Conservation (phyloP, 2,329 filamentous ascomycete species). For the Coleophoma eucalyptorum region DNA sequence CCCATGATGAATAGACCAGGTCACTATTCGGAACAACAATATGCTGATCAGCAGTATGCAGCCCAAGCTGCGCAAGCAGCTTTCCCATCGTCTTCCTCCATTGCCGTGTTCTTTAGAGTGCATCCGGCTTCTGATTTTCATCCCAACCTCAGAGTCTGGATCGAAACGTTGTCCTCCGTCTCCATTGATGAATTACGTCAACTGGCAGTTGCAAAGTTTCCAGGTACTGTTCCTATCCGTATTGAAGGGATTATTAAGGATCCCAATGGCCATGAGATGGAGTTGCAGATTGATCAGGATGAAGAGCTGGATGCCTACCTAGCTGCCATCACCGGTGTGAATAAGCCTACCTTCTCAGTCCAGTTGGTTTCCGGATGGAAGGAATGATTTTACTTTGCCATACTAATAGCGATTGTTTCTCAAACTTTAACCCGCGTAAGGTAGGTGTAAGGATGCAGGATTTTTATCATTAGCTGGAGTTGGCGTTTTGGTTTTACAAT, state of each 20-base stretch:
- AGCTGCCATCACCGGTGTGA: constrained; percentile 39
- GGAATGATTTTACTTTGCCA: constrained; percentile 4
- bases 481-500: too few relatives aligned
- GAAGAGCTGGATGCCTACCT: constrained; percentile 71
- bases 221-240: constrained; percentile 52
- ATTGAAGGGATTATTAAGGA: constrained; percentile 66
- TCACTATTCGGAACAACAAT: constrained; percentile 24
- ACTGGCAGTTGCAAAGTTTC: constrained; percentile 57
- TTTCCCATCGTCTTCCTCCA: constrained; percentile 31
- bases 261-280: constrained; percentile 49
- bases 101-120: constrained; percentile 67
- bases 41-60: constrained; percentile 28
- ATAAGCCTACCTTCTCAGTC: constrained; percentile 27
- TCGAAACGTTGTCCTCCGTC: constrained; percentile 51
- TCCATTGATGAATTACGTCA: constrained; percentile 60
- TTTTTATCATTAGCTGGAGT: too few relatives aligned
- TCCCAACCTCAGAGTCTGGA: constrained; percentile 54
- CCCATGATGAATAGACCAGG: constrained; percentile 29
- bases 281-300: constrained; percentile 64
- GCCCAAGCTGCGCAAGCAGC: constrained; percentile 34
- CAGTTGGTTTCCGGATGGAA: constrained; percentile 27
- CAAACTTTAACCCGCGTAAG: too few relatives aligned
- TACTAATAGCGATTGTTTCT: too few relatives aligned
- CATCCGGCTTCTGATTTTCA: constrained; percentile 58
- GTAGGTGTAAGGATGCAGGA: too few relatives aligned